These are phyloP conservation scores for Lachancea waltii DNA, from an alignment of 805 yeast genomes.

Conservation along the genomic window DNA sequence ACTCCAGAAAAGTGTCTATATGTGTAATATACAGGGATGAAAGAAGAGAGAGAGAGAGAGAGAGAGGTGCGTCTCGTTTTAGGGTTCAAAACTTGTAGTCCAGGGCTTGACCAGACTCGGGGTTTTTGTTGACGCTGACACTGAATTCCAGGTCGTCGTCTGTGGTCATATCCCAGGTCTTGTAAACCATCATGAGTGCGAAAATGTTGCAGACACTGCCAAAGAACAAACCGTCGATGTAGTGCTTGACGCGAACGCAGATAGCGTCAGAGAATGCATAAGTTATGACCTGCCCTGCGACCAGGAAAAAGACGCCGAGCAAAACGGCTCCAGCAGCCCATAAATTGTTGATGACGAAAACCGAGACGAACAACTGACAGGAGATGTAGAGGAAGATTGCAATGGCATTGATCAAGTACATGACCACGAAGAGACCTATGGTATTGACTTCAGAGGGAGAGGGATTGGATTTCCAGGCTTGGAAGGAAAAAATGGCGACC, in stretches of 20 bases:
- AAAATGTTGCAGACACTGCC: slow-evolving; percentile 75
- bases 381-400: slow-evolving; percentile 55
- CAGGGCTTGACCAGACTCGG: slow-evolving; percentile 10
- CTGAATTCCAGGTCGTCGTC: slow-evolving; percentile 91
- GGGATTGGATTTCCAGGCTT: slow-evolving; percentile 47
- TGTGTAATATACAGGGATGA: background rate
- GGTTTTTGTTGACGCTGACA: slow-evolving; percentile 48
- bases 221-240: slow-evolving; percentile 84
- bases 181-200: slow-evolving; percentile 89
- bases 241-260: slow-evolving; percentile 72
- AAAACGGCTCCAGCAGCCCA: slow-evolving; percentile 90
- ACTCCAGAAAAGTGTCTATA: slow-evolving; percentile 6
- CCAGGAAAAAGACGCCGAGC: slow-evolving; percentile 66
- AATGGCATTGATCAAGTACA: slow-evolving; percentile 66
- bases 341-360: slow-evolving; percentile 59
- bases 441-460: slow-evolving; percentile 47
- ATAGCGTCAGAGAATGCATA: slow-evolving; percentile 62
- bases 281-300: slow-evolving; percentile 69
- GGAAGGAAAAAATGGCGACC: slow-evolving; percentile 65
- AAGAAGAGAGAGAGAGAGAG: too few relatives aligned
- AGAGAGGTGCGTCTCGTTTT: too few relatives aligned
- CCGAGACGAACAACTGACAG: slow-evolving; percentile 62
- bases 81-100: slow-evolving; percentile 4
- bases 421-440: slow-evolving; percentile 59
- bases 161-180: slow-evolving; percentile 94